phyloP scores from a whole-genome alignment of 331 rosid genomes.

The Quercus tomentella region DNA sequence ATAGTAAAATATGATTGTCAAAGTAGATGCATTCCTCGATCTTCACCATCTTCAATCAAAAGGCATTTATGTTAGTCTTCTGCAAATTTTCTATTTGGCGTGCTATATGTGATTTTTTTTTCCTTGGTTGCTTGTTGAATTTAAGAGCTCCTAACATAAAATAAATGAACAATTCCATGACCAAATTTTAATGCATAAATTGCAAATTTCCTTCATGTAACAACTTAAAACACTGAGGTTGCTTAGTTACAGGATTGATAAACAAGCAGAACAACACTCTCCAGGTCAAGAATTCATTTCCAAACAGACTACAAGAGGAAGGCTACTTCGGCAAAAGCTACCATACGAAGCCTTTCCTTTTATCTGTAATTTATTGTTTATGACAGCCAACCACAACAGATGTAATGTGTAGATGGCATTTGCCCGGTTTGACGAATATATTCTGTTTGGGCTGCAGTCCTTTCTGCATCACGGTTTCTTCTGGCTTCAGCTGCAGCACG shows the following conservation, averaged over 20 bases:
- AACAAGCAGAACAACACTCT: neutral
- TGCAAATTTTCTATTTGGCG: neutral
- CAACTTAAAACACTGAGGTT: neutral
- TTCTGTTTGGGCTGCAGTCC: constrained; percentile 68
- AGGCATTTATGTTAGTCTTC: neutral
- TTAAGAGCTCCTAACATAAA: neutral
- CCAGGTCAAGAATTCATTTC: neutral
- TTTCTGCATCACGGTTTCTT: constrained; percentile 66
- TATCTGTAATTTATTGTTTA: neutral
- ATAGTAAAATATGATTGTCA: neutral
- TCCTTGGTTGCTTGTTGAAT: neutral
- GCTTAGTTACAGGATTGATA: neutral
- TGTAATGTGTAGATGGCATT: constrained; percentile 56
- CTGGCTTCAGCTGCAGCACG: constrained; percentile 70
- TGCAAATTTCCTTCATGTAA: neutral
- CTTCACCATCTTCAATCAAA: neutral
- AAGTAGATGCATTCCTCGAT: neutral
- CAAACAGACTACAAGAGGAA: neutral
- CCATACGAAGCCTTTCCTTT: neutral
- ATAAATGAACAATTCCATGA: neutral
- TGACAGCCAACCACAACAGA: constrained; percentile 80
- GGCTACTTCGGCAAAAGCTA: neutral
- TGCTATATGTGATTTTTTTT: neutral
- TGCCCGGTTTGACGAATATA: constrained; percentile 79
- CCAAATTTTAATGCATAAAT: neutral